phyloP scores from a whole-genome alignment of 108 stramenopile genomes.

The Fragilariopsis cylindrus region DNA sequence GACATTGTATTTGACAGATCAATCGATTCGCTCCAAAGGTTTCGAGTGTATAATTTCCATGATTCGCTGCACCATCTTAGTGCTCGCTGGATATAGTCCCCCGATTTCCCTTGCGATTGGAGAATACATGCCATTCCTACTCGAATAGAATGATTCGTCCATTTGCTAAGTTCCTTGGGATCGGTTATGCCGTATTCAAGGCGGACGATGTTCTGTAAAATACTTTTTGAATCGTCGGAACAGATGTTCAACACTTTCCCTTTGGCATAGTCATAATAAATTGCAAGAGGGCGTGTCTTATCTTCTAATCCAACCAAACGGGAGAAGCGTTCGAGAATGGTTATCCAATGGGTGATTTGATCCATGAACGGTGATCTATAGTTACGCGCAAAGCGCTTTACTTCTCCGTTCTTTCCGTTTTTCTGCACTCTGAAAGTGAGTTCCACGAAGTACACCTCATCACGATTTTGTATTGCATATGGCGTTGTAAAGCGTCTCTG shows the following conservation, averaged over 20 bases:
- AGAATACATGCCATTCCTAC: background rate
- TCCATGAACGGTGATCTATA: background rate
- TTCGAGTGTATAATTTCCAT: constrained; percentile 1
- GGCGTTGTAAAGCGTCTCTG: too few species aligned
- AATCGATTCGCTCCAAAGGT: background rate
- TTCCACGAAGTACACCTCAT: too few species aligned
- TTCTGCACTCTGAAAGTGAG: background rate
- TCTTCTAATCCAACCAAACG: background rate
- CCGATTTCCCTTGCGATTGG: background rate
- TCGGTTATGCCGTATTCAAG: too few species aligned
- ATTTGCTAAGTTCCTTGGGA: too few species aligned
- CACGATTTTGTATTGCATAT: too few species aligned
- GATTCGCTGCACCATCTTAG: background rate
- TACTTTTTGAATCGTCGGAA: background rate
- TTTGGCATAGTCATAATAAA: background rate
- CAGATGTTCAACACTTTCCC: background rate
- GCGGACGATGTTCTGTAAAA: too few species aligned
- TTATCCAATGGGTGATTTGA: background rate
- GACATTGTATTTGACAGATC: too few species aligned
- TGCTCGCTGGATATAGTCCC: background rate
- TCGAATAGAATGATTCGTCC: background rate
- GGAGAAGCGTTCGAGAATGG: background rate
- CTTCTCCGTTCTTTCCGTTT: background rate
- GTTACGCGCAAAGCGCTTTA: background rate
- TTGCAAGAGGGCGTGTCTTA: background rate